phyloP scores from a whole-genome alignment of 1,139 yeast genomes.

The Kluyveromyces sp. region DNA sequence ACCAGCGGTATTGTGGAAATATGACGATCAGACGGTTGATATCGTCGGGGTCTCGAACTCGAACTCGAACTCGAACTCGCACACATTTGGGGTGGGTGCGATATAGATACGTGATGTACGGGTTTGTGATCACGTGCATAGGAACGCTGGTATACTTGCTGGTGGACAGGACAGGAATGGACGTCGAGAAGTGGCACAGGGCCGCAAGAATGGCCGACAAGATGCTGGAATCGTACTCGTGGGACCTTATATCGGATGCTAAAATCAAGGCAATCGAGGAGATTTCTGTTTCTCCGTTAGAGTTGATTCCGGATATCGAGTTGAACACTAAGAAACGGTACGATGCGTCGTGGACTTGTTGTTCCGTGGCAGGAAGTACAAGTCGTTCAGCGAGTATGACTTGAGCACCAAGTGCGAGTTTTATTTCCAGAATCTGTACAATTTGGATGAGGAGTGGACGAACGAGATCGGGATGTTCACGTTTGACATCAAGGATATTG shows the following conservation, averaged over 20 bases:
- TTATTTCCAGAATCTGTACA: constrained; percentile 13
- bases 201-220: too few relatives aligned
- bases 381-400: constrained; percentile 9
- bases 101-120: too few relatives aligned
- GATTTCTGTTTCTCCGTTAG: constrained; percentile 12
- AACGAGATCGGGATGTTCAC: constrained; percentile 9
- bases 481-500: constrained; percentile 10
- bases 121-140: too few relatives aligned
- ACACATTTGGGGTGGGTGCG: too few relatives aligned
- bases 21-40: too few relatives aligned
- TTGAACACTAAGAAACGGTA: constrained; percentile 1
- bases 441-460: constrained; percentile 14
- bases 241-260: background rate
- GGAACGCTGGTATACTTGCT: too few relatives aligned
- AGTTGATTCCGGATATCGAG: constrained; percentile 12
- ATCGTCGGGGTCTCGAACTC: too few relatives aligned
- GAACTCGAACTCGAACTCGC: too few relatives aligned
- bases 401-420: constrained; percentile 10
- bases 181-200: too few relatives aligned
- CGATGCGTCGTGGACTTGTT: constrained; percentile 7
- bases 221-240: too few relatives aligned
- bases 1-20: too few relatives aligned
- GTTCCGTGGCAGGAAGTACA: constrained; percentile 5
- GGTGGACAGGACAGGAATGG: too few relatives aligned
- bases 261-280: constrained; percentile 5